Evolutionary conservation across 148 eudicot species (phyloP).

Genomic region (Arctostaphylos glauca): DNA sequence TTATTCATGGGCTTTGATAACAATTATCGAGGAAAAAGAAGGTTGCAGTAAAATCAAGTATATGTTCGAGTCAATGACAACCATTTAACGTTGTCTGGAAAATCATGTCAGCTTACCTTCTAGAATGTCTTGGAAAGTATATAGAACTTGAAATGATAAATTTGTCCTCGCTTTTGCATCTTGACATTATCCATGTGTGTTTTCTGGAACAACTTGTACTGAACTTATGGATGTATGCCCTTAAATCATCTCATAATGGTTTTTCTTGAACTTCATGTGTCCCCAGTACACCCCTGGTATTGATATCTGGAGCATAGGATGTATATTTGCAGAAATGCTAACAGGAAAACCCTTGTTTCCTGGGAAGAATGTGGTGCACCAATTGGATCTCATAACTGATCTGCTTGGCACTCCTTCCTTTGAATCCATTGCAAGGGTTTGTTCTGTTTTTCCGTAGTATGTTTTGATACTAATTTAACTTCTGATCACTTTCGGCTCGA

Average conservation of each 20-base stretch:
- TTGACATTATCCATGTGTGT: background rate
- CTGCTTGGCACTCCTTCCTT: conserved; percentile 80
- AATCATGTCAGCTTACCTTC: background rate
- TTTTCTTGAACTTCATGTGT: conserved; percentile 11
- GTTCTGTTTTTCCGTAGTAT: conserved; percentile 19
- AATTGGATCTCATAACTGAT: conserved; percentile 90
- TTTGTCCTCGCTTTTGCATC: background rate
- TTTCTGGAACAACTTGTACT: background rate
- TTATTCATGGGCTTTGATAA: background rate
- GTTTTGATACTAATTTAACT: background rate
- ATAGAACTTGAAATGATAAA: background rate
- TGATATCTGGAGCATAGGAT: conserved; percentile 98
- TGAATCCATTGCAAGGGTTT: conserved; percentile 73
- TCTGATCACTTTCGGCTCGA: background rate
- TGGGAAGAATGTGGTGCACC: conserved; percentile 86
- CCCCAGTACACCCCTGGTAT: conserved; percentile 91
- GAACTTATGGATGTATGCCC: background rate
- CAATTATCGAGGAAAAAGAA: background rate
- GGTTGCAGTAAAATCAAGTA: background rate
- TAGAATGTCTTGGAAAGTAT: background rate
- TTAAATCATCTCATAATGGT: background rate
- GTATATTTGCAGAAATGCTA: conserved; percentile 95
- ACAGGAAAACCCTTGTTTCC: conserved; percentile 88
- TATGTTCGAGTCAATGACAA: background rate
- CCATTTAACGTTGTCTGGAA: background rate